These are phyloP conservation scores for Xylaria sp. DNA, from an alignment of 2,329 filamentous ascomycete genomes.

Conservation along the genomic window DNA sequence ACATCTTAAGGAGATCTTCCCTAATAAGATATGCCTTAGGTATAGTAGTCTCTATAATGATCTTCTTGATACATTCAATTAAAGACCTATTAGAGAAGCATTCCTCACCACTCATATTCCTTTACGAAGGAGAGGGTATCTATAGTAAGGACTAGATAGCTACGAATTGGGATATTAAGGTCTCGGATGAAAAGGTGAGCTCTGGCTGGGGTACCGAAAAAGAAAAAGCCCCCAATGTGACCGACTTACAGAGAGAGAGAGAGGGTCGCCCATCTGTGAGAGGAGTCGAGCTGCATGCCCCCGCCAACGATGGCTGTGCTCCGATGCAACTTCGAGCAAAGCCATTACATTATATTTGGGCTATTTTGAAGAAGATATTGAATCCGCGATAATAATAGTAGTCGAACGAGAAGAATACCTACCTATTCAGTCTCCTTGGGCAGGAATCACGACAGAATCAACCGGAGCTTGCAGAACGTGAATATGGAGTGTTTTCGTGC, in stretches of 20 bases:
- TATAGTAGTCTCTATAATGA: conserved; percentile 24
- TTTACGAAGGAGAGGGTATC: neutral
- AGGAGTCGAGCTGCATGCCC: conserved; percentile 31
- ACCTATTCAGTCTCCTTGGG: neutral
- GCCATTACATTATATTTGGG: conserved; percentile 6
- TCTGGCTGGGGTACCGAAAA: conserved; percentile 25
- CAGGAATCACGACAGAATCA: conserved; percentile 3
- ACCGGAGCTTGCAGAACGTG: conserved; percentile 8
- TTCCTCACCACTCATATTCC: conserved; percentile 18
- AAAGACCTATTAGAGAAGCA: conserved; percentile 16
- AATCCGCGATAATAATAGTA: conserved; percentile 31
- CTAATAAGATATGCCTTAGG: conserved; percentile 5
- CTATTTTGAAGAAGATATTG: conserved; percentile 21
- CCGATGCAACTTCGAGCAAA: conserved; percentile 21
- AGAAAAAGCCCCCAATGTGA: conserved; percentile 27
- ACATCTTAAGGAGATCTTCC: conserved; percentile 50
- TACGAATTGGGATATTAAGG: conserved; percentile 2
- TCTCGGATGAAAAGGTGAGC: conserved; percentile 25
- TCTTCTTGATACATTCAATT: neutral
- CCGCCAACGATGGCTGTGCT: conserved; percentile 29
- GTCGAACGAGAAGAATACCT: neutral
- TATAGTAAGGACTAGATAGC: neutral
- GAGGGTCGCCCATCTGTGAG: conserved; percentile 17
- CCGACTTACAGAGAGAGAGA: conserved; percentile 7
- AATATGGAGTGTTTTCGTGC: conserved; percentile 17